phyloP scores from a whole-genome alignment of 2,329 filamentous ascomycete species.

The Penicillium sp. region DNA sequence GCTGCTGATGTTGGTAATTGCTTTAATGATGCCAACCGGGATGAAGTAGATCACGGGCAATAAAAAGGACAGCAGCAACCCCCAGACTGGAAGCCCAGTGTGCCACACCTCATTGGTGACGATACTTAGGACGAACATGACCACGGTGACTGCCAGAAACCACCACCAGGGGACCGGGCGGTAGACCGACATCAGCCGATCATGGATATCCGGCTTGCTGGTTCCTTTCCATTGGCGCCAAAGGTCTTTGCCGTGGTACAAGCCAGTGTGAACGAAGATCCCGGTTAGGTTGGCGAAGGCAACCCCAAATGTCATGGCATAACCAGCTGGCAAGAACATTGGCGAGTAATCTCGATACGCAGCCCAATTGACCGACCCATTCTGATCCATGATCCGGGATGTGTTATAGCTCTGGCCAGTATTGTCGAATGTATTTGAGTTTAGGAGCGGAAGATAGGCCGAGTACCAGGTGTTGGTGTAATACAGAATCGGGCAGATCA shows the following conservation, averaged over 20 bases:
- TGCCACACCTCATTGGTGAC: slow-evolving; percentile 45
- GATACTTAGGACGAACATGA: slow-evolving; percentile 39
- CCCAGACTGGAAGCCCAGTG: slow-evolving; percentile 48
- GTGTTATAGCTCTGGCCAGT: slow-evolving; percentile 60
- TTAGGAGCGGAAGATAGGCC: slow-evolving; percentile 62
- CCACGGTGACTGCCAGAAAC: slow-evolving; percentile 41
- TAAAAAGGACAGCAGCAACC: slow-evolving; percentile 45
- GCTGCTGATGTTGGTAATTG: slow-evolving; percentile 49
- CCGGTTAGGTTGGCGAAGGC: slow-evolving; percentile 66
- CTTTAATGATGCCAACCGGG: slow-evolving; percentile 50
- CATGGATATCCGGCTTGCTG: slow-evolving; percentile 42
- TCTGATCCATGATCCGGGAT: slow-evolving; percentile 55
- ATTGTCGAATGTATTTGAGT: slow-evolving; percentile 63
- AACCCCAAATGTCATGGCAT: slow-evolving; percentile 54
- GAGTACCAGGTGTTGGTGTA: slow-evolving; percentile 57
- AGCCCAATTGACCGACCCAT: slow-evolving; percentile 57
- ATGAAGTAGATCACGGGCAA: slow-evolving; percentile 49
- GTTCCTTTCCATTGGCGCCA: slow-evolving; percentile 36
- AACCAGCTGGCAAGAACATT: slow-evolving; percentile 62
- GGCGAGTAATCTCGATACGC: slow-evolving; percentile 65
- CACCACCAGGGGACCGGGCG: slow-evolving; percentile 47
- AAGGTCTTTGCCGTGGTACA: slow-evolving; percentile 41
- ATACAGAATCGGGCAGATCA: slow-evolving; percentile 45
- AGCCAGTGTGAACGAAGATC: slow-evolving; percentile 43
- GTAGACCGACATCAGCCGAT: slow-evolving; percentile 45